These are phyloP conservation scores for Pilaira anomala DNA, from an alignment of 192 early-diverging fungal species.

Conservation along the genomic window DNA sequence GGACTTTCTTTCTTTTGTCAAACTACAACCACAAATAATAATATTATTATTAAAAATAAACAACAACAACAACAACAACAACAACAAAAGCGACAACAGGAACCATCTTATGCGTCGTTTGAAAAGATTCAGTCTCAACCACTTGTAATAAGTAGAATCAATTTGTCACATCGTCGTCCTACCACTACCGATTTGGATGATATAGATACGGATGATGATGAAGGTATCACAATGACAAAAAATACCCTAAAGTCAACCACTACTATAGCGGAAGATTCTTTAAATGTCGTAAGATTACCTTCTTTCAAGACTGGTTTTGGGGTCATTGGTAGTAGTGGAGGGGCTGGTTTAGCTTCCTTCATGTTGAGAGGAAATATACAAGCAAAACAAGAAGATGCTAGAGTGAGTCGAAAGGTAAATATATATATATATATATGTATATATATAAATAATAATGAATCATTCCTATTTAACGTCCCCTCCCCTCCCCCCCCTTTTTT, in stretches of 20 bases:
- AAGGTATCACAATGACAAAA: background rate
- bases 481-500: background rate
- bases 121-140: slow-evolving; percentile 13
- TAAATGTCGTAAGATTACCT: background rate
- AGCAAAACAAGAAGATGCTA: slow-evolving; percentile 18
- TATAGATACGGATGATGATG: background rate
- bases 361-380: slow-evolving; percentile 12
- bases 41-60: background rate
- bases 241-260: background rate
- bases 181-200: background rate
- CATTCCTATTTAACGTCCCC: background rate
- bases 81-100: background rate
- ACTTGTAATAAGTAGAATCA: slow-evolving; percentile 8
- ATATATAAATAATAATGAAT: background rate
- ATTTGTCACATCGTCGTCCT: slow-evolving; percentile 1
- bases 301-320: slow-evolving; percentile 12
- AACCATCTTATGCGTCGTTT: background rate
- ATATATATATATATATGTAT: background rate
- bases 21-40: background rate
- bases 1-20: slow-evolving; percentile 17
- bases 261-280: background rate
- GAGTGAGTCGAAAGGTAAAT: slow-evolving; percentile 23
- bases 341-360: background rate
- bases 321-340: background rate
- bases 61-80: background rate